A percentile compares a stretch with the other conserved stretches of the same genome.
phyloP scores from a whole-genome alignment of 768 basidiomycete species.

The Epithele typhae region DNA sequence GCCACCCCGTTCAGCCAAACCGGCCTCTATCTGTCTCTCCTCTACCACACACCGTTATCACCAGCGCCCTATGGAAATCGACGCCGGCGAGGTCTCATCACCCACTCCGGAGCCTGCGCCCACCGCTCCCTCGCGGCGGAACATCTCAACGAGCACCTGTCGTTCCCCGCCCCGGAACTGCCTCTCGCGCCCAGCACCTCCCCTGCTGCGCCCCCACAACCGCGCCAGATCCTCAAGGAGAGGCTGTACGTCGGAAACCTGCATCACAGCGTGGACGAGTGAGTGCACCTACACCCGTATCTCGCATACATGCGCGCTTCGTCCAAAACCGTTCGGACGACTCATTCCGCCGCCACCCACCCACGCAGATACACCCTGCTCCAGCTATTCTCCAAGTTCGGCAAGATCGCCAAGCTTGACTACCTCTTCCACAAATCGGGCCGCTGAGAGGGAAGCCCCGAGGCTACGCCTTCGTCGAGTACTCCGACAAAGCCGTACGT shows the following conservation, averaged over 20 bases:
- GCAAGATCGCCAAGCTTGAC: constrained; percentile 89
- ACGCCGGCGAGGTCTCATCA: too few relatives aligned
- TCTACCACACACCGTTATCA: too few relatives aligned
- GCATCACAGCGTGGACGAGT: constrained; percentile 86
- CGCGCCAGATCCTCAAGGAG: constrained; percentile 47
- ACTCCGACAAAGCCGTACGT: constrained; percentile 74
- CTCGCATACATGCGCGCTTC: neutral
- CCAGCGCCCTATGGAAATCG: too few relatives aligned
- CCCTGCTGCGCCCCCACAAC: constrained; percentile 15
- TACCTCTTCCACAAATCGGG: constrained; percentile 95
- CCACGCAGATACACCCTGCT: constrained; percentile 73
- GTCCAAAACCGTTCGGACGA: neutral
- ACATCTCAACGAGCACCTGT: constrained; percentile 18
- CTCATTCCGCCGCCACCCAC: neutral
- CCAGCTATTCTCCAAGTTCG: constrained; percentile 87
- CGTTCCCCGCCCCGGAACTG: constrained; percentile 22
- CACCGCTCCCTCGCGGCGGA: neutral
- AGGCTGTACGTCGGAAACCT: constrained; percentile 90
- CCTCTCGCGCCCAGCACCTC: constrained; percentile 8
- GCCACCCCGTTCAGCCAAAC: too few relatives aligned
- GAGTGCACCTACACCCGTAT: constrained; percentile 21
- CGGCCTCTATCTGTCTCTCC: too few relatives aligned
- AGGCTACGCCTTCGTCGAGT: constrained; percentile 95
- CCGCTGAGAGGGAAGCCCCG: constrained; percentile 86
- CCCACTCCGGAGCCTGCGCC: too few relatives aligned